Evolutionary conservation across 2,329 filamentous ascomycete species (phyloP), one percentile per base, ranked within the genome.

Genomic region (Neobulgaria alba): DNA sequence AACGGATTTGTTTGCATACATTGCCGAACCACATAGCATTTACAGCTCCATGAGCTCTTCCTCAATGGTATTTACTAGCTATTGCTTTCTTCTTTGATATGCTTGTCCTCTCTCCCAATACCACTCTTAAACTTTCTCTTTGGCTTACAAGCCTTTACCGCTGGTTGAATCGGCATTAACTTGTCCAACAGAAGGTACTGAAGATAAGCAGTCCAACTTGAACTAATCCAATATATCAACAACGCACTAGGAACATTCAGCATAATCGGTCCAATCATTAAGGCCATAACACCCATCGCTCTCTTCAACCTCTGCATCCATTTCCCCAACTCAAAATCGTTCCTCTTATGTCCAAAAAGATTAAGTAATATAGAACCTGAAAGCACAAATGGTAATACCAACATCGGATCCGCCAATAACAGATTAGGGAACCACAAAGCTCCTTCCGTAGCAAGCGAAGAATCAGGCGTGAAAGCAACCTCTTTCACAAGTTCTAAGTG

Each of bases 381-480:
- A 16, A 76, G 61, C 3, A 68, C 42, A 30, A 67, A 61, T 0
- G 74, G 72, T 2, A 79, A 61, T 2, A 64, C 48, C 2, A 68
- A 59, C 2, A 65, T 66, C 0, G 73, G 65, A 49, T 81, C 77
- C 7, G 71, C 60, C 0, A 64, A 52, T 4, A 73, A 60, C 10
- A 82, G 65, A 53, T 80, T 66, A 1, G 68, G 65, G 41, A 79
- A 78, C 76, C 76, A 82, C 2, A 77, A 61, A 3, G 69, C 65
- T n/a, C 76, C 76, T 59, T 78, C 76, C 5, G 56, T 65, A 4
- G 68, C 65, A 12, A 81, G 59, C 3, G 67, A 46, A 40, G 33
- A 50, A 38, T 51, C 52, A 17, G 39, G 37, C 29, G 41, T 40
- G 5, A 51, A 39, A 19, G 46, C 23, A 19, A 18, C 23, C 10